Evolutionary conservation across 139 green algal species (phyloP).

Genomic region (Auxenochlorella pyrenoidosa): DNA sequence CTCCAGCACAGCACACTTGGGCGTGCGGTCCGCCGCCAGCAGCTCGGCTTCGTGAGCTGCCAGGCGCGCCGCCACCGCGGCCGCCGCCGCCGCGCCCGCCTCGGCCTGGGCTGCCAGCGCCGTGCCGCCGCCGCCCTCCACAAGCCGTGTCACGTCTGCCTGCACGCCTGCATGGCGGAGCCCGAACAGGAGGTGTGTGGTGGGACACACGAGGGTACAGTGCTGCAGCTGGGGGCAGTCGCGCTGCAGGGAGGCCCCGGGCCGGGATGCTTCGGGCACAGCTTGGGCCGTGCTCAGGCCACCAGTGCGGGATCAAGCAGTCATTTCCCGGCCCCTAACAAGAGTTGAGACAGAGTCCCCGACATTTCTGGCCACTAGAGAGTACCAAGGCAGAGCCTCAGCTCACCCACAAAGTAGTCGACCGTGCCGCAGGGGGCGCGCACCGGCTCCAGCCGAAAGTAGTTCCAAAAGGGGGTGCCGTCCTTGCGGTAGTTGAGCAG

Average conservation of each 20-base stretch:
- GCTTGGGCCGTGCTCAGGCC: no score
- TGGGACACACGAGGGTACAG: no score
- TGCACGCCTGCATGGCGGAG: constrained; percentile 66
- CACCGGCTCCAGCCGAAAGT: constrained; percentile 51
- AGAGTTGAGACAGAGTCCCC: no score
- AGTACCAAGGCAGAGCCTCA: no score
- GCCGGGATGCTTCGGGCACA: no score
- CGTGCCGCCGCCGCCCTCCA: constrained; percentile 29
- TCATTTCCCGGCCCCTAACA: no score
- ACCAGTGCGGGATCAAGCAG: no score
- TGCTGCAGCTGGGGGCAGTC: no score
- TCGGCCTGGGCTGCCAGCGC: background rate
- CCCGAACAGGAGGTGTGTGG: no score
- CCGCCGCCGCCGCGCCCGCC: background rate
- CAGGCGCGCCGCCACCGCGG: constrained; percentile 9
- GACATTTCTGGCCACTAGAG: no score
- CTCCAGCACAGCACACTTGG: constrained; percentile 9
- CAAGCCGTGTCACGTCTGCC: constrained; percentile 64
- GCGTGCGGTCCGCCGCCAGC: constrained; percentile 5
- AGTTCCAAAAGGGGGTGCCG: constrained; percentile 55
- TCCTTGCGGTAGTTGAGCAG: constrained; percentile 77
- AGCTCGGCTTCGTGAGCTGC: background rate
- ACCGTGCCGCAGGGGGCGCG: constrained; percentile 47
- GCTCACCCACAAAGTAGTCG: constrained; percentile 70
- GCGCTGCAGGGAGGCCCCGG: no score